Percentiles rank a stretch among this genome's conserved stretches.
Evolutionary conservation across 768 basidiomycete species (phyloP).

Genomic region (Pleurotus sapidus): DNA sequence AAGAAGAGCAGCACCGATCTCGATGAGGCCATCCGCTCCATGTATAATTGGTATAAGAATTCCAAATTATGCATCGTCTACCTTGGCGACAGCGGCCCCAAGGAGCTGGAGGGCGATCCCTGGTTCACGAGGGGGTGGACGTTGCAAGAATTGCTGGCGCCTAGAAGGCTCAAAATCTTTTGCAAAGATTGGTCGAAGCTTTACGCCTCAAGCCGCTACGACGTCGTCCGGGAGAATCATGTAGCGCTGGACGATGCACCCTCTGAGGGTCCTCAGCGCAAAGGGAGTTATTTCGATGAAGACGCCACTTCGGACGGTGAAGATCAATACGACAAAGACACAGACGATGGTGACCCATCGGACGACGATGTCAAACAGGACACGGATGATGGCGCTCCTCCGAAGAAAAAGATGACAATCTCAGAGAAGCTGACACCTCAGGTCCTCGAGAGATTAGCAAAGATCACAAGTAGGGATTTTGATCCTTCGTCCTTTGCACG

Average conservation of each 20-base stretch:
- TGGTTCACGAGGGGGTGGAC: slow-evolving; percentile 1
- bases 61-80: neutral
- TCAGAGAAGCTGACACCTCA: neutral
- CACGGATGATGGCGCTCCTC: too few species aligned
- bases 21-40: neutral
- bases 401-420: too few species aligned
- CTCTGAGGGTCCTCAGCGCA: neutral
- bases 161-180: neutral
- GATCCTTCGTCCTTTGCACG: neutral
- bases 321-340: neutral
- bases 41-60: neutral
- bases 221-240: too few species aligned
- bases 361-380: too few species aligned
- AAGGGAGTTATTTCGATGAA: neutral
- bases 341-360: neutral
- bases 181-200: neutral
- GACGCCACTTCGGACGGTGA: too few species aligned
- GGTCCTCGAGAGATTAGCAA: neutral
- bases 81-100: neutral
- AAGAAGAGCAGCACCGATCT: neutral
- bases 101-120: neutral
- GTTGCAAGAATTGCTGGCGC: slow-evolving; percentile 2
- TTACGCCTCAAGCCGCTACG: neutral
- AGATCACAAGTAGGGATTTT: neutral
- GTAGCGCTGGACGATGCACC: neutral